Evolutionary conservation across 225 moss, liverwort and hornwort genomes (phyloP), one percentile per base, ranked within the genome.

Genomic region (Antitrichia curtipendula): DNA sequence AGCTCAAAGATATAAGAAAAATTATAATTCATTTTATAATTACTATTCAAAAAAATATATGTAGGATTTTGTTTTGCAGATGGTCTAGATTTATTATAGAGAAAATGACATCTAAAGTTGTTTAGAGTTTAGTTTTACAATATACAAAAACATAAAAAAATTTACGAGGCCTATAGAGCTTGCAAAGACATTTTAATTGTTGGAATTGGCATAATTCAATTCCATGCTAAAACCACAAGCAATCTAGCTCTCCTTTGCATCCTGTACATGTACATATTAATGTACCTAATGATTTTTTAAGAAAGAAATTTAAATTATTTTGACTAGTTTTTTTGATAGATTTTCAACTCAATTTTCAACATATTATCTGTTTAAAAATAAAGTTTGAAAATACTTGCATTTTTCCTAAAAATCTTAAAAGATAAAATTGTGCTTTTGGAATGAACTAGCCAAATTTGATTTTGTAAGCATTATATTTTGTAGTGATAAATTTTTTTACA

Each of bases 71-170:
- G 6, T 5, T 77, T 77, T 54, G 7, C 1, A 0, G 4, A 17
- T 3, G 0, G 3, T 38, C 0, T 0, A 3, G 2, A 77, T 56
- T 16, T 25, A 36, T 16, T 38, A 1, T 23, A 38, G 5, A 7
- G 10, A 8, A n/a, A 56, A 56, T 10, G 54, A 57, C 4, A 77
- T 17, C 6, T 24, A 10, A n/a, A 2, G 16, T 78, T 38, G 9
- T 56, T 56, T 38, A 17, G 10, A 56, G 9, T 0, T 0, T 16
- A n/a, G 4, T 15, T n/a, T 54, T 15, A 15, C 16, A n/a, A 54
- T n/a, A 24, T 53, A 23, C 8, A 34, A 75, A 36, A 74, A 18
- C 2, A 54, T 3, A 6, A 1, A 24, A n/a, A n/a, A n/a, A 1
- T 3, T 8, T 8, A 6, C 0, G 16, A 56, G 16, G 27, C 2